Evolutionary conservation across 306 rosid species (phyloP).

Genomic region (Begonia loranthoides): DNA sequence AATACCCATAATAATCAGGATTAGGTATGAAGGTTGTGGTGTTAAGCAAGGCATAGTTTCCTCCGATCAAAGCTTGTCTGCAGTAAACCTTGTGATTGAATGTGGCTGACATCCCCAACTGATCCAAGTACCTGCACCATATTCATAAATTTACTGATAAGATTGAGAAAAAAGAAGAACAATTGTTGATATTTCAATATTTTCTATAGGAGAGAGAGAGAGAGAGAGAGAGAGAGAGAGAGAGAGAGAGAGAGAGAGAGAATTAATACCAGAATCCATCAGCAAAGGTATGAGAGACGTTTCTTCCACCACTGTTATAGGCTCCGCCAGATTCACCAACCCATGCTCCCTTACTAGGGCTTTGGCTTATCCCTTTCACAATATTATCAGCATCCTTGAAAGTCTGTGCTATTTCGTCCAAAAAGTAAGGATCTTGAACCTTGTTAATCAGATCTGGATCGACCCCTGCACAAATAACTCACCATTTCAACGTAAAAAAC

Average conservation of each 20-base stretch:
- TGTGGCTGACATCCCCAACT: conserved; percentile 47
- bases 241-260: background rate
- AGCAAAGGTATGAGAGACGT: conserved; percentile 44
- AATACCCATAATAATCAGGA: conserved; percentile 47
- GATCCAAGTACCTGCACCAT: conserved; percentile 46
- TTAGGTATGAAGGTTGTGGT: conserved; percentile 52
- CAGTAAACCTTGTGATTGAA: conserved; percentile 45
- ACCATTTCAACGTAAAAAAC: too few relatives aligned
- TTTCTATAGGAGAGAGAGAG: background rate
- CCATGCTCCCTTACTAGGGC: conserved; percentile 45
- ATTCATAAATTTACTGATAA: background rate
- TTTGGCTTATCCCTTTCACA: conserved; percentile 6
- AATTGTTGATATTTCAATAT: background rate
- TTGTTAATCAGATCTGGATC: conserved; percentile 29
- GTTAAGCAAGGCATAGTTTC: conserved; percentile 50
- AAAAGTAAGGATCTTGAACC: conserved; percentile 41
- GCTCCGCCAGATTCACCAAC: conserved; percentile 78
- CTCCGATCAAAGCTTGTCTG: conserved; percentile 53
- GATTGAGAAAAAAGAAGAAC: background rate
- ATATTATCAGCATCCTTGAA: conserved; percentile 16
- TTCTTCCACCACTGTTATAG: conserved; percentile 57
- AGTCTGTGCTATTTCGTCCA: conserved; percentile 30
- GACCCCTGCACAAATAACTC: conserved; percentile 22
- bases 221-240: background rate
- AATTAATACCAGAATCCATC: conserved; percentile 42